phyloP scores from a whole-genome alignment of 305 asterid genomes.

The Fraxinus greggii region DNA sequence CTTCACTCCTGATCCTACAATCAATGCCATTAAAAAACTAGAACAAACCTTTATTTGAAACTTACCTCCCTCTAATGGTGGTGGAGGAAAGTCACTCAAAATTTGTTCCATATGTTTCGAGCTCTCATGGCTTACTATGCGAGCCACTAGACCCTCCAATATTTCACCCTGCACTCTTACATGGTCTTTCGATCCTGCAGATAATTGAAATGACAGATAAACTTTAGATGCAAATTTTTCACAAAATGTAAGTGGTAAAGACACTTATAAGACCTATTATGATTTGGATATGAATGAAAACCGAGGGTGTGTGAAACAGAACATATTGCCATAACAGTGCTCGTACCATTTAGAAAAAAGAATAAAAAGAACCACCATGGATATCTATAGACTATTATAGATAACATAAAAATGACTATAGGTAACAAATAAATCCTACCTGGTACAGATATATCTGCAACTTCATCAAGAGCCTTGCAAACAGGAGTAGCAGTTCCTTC shows the following conservation, averaged over 20 bases:
- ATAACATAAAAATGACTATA: not conserved
- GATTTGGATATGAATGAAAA: constrained; percentile 14
- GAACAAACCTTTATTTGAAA: not conserved
- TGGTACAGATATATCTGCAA: constrained; percentile 86
- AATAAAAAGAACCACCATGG: not conserved
- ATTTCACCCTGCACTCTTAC: constrained; percentile 90
- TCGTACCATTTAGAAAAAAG: not conserved
- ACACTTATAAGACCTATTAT: constrained; percentile 9
- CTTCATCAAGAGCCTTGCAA: constrained; percentile 84
- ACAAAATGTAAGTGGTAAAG: constrained; percentile 7
- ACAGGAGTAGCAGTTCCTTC: constrained; percentile 97
- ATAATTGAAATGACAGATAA: constrained; percentile 24
- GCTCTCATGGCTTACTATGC: constrained; percentile 82
- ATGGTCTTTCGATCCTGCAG: constrained; percentile 88
- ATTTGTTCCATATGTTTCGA: constrained; percentile 76
- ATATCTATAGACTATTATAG: not conserved
- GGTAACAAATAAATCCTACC: constrained; percentile 44
- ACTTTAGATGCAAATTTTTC: constrained; percentile 6
- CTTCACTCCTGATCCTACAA: not conserved
- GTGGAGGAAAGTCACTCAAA: constrained; percentile 64
- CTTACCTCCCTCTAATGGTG: constrained; percentile 73
- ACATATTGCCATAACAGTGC: not conserved
- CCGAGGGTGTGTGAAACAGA: constrained; percentile 15
- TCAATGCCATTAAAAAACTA: not conserved
- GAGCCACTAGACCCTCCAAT: constrained; percentile 98